Evolutionary conservation across 2,329 filamentous ascomycete genomes (phyloP).

Genomic region (Cladophialophora exuberans): DNA sequence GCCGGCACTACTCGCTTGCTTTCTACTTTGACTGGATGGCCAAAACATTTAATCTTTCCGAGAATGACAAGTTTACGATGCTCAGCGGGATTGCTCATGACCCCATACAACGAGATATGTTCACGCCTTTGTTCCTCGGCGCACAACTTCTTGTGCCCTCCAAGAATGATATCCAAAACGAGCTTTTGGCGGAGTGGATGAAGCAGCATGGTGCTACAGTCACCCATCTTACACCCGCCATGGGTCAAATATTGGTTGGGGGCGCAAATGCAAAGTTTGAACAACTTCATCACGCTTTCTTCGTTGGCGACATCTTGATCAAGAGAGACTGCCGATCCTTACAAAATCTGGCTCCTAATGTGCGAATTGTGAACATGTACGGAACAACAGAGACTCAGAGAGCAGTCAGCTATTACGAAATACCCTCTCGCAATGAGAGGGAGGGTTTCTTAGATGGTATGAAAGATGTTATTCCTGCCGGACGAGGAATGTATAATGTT

Average conservation of each 20-base stretch:
- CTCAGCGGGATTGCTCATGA: slow-evolving; percentile 78
- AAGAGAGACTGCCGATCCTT: slow-evolving; percentile 78
- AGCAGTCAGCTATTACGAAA: slow-evolving; percentile 80
- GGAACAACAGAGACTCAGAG: slow-evolving; percentile 85
- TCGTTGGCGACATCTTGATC: slow-evolving; percentile 87
- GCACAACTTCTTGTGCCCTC: slow-evolving; percentile 78
- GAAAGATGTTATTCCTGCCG: slow-evolving; percentile 79
- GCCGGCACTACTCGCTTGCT: slow-evolving; percentile 82
- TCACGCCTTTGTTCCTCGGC: slow-evolving; percentile 86
- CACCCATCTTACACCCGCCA: slow-evolving; percentile 90
- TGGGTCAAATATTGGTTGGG: slow-evolving; percentile 93
- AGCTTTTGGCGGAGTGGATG: slow-evolving; percentile 89
- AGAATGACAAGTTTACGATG: slow-evolving; percentile 77
- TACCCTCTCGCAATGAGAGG: slow-evolving; percentile 68
- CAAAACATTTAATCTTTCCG: slow-evolving; percentile 72
- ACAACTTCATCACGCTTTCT: slow-evolving; percentile 77
- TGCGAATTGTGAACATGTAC: slow-evolving; percentile 81
- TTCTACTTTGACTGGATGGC: slow-evolving; percentile 96
- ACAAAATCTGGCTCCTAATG: slow-evolving; percentile 75
- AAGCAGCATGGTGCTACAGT: slow-evolving; percentile 72
- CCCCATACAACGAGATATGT: slow-evolving; percentile 70
- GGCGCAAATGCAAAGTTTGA: slow-evolving; percentile 78
- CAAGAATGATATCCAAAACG: slow-evolving; percentile 82
- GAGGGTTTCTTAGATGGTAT: slow-evolving; percentile 66
- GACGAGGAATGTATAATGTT: slow-evolving; percentile 84